Base-by-base conservation (phyloP, 1,284 basidiomycete species). In the Rhodotorula sp. region DNA sequence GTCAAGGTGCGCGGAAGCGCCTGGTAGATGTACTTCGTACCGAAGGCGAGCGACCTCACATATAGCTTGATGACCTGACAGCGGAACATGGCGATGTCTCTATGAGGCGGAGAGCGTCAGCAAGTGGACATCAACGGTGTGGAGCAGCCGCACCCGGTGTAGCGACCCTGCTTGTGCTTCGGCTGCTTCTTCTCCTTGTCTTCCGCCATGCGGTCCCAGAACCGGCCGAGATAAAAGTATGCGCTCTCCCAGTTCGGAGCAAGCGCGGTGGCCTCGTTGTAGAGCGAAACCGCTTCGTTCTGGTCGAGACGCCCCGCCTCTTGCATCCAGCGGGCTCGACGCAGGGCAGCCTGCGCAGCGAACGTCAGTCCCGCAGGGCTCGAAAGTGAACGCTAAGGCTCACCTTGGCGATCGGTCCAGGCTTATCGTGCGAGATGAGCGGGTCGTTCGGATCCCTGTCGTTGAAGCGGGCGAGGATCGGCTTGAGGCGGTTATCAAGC, bases 11-110 rank as follows among this genome's bases (percentile, higher is more conserved):
- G 87, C 1, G 96, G 95, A 76, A 99, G 87, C 0, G 93, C 94
- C 79, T 97, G 94, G 80, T 95, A 99, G 59, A 97, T 90, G 80
- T 90, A 98, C 83, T 99, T 99, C 56, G 94, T 93, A 19, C 96
- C 96, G 76, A 86, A 83, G 76, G 84, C 84, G 64, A 95, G 87
- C 1, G 94, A 90, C 72, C 85, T 87, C 8, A 86, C 83, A 76
- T 90, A 97, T 60, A 88, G 85, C 73, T 85, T 84, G 75, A 90
- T 84, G 13, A 86, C 66, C 20, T 73, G 63, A 30, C 20, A 32
- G 22, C 27, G 57, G 32, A 30, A 55, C 13, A 9, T 20, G 11
- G 71, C 36, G 29, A 55, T 29, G 6, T 59, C n/a, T 61, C 70
- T 17, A 67, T 44, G 22, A 34, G 34, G 22, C 27, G 22, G 36